phyloP scores from a whole-genome alignment of 345 rosid genomes.

The Salix caprea region DNA sequence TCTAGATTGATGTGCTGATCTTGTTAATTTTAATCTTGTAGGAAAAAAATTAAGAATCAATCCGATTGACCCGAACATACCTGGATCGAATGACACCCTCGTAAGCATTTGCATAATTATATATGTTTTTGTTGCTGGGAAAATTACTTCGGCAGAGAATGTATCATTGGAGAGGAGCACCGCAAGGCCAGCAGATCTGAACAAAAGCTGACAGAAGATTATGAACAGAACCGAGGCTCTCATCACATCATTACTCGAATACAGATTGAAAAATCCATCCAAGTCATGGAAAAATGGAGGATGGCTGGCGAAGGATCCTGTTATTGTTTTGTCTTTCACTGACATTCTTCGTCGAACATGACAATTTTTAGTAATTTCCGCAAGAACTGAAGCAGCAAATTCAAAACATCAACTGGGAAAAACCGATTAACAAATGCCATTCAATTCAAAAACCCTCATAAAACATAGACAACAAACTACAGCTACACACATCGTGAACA shows the following conservation, averaged over 20 bases:
- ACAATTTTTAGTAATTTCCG: neutral
- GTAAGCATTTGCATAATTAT: neutral
- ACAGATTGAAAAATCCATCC: slow-evolving; percentile 2
- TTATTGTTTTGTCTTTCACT: neutral
- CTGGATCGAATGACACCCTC: neutral
- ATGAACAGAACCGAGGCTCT: neutral
- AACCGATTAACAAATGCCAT: neutral
- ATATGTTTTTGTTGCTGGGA: neutral
- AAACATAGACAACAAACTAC: neutral
- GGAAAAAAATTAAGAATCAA: no score
- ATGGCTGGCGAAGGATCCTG: neutral
- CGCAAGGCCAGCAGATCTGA: neutral
- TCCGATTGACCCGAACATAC: no score
- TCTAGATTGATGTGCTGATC: no score
- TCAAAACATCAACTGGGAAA: neutral
- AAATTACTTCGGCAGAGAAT: neutral
- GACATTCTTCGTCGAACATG: neutral
- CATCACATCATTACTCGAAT: neutral
- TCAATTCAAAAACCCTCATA: neutral
- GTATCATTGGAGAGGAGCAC: neutral
- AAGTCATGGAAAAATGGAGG: neutral
- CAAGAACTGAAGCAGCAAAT: neutral
- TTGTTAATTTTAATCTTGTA: no score
- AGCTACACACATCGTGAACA: neutral
- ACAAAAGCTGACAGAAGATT: neutral